Base-by-base conservation (phyloP, 139 green algal genomes). In the Tetraselmis striata region DNA sequence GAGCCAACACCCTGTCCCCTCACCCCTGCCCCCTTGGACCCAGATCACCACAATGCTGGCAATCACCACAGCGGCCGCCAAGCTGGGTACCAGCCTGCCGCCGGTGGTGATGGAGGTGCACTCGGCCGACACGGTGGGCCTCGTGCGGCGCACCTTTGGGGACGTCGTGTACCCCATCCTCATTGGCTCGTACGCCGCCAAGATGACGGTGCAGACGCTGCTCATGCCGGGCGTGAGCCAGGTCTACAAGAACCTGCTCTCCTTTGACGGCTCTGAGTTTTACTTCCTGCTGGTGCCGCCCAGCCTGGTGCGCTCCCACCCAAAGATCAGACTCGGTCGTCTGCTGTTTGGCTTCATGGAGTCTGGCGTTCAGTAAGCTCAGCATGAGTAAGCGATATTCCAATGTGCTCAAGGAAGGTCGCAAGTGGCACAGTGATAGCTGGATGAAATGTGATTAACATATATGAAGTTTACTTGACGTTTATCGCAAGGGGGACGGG, bases 141-240 rank as follows among this genome's bases (percentile, higher is more conserved):
- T 67, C 45, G 45, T 67, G 11, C 45, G 45, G 5, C 45, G 45
- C 45, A 67, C 45, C 45, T 67, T 67, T 67, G 45, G 45, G 11
- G 45, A 67, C 45, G 45, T 67, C 45, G 45, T 67, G 45, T 67
- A 67, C 45, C 45, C 45, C 45, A 67, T 67, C 45, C 77, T 28
- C 77, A 32, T 80, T 2, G 29, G 26, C 77, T 80, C 26, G 2
- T 80, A n/a, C 23, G 77, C 77, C 77, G 77, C 77, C 77, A 67
- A 67, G 45, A 67, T 80, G 23, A 80, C 29, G 26, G 77, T 80
- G 77, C 77, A 80, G 77, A 28, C 30, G 24, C 23, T 80, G 5
- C 29, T 80, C 30, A 80, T 59, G 29, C 77, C 77, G 2, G 77
- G 77, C 77, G 29, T 80, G 75, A 30, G 27, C 23, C 75, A 78